Base-by-base conservation (phyloP, 2,329 filamentous ascomycete species). In the Teratosphaeriaceae sp. region DNA sequence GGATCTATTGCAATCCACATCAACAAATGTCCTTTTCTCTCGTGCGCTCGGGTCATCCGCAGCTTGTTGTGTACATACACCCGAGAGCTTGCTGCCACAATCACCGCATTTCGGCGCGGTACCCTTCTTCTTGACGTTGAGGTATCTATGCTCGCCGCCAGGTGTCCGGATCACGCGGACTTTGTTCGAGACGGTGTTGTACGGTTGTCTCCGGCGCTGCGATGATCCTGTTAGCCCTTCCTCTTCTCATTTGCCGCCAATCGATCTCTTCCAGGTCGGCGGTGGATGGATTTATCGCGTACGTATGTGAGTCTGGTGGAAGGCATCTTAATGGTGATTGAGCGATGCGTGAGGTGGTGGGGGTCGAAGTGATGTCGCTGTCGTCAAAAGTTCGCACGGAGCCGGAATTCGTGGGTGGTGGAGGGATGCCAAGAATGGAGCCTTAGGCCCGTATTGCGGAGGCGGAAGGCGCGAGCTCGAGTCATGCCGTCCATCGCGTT, bases 61-160 rank as follows among this genome's bases (percentile, higher is more conserved):
- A n/a, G n/a, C n/a, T n/a, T n/a, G n/a, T n/a, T n/a, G n/a, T 26
- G 31, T 26, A 94, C 88, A 85, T 87, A 98, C 89, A 73, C 92
- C 92, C 68, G 88, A 82, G 66, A 98, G 85, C 79, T 97, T 97
- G 77, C 81, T 82, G 68, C 92, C 92, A 69, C 94, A 98, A 80
- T 98, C 92, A 80, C 94, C 87, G 71, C 92, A 98, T 81, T 98
- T 98, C 69, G 92, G 92, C 56, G 89, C 85, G 70, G 88, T 94
- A 63, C 89, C 92, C 72, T 84, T 86, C 88, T 98, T 98, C 86
- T 97, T 97, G 79, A 96, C 89, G 84, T 98, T 90, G 64, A 97
- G 85, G 69, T 95, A 84, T 71, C 92, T 84, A 66, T 95, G 83
- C 71, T 90, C 81, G 71, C 92, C 92, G 72, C 92, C 94, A 60